phyloP scores from a whole-genome alignment of 176 grass and related monocot genomes.

The Neostapfia colusana region DNA sequence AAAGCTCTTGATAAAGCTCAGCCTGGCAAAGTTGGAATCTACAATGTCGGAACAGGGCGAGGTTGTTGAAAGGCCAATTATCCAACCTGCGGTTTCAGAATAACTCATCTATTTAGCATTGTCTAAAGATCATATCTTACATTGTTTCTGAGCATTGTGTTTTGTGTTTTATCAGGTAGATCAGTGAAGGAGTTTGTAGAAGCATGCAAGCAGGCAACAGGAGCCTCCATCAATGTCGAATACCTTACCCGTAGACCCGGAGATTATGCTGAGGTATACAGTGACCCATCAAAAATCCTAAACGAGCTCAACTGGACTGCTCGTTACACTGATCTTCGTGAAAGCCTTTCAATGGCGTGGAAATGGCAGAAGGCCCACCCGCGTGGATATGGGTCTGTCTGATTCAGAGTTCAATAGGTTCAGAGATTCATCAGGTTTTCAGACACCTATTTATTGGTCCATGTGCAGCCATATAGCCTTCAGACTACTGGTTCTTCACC shows the following conservation, averaged over 20 bases:
- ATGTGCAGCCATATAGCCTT: slow-evolving; percentile 40
- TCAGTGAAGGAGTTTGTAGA: slow-evolving; percentile 95
- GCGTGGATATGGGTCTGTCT: slow-evolving; percentile 60
- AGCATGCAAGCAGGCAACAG: slow-evolving; percentile 85
- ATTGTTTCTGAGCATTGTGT: slow-evolving; percentile 36
- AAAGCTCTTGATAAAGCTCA: slow-evolving; percentile 87
- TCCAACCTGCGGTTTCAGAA: not conserved
- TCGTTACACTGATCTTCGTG: slow-evolving; percentile 63
- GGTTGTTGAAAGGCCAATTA: slow-evolving; percentile 45
- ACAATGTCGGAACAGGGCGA: slow-evolving; percentile 92
- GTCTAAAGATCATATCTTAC: not conserved
- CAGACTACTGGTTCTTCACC: slow-evolving; percentile 32
- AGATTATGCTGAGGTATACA: slow-evolving; percentile 94
- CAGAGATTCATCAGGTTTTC: not conserved
- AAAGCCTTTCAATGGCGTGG: slow-evolving; percentile 84
- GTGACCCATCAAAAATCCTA: slow-evolving; percentile 80
- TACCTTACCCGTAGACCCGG: slow-evolving; percentile 74
- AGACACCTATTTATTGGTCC: slow-evolving; percentile 19
- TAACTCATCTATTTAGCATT: not conserved
- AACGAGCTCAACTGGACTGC: slow-evolving; percentile 86
- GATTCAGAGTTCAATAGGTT: slow-evolving; percentile 25
- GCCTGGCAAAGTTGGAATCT: slow-evolving; percentile 86
- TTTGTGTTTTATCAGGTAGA: slow-evolving; percentile 66
- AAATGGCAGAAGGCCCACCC: slow-evolving; percentile 88
- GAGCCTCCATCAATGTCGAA: slow-evolving; percentile 67